phyloP scores from a whole-genome alignment of 2,329 filamentous ascomycete genomes.

The Cladosporium cucumerinum region DNA sequence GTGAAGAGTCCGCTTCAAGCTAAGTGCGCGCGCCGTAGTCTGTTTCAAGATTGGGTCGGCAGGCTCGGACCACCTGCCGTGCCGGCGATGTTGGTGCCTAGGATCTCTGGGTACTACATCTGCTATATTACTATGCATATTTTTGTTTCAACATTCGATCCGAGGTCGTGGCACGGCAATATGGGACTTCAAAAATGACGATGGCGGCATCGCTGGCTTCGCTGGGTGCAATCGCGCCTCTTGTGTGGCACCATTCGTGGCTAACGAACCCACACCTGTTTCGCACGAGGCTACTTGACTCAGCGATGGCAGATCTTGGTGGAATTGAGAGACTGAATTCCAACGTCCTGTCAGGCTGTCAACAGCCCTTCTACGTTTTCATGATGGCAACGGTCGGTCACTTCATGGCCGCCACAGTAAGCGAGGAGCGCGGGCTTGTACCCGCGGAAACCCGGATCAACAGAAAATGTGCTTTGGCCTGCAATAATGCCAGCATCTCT shows the following conservation, averaged over 20 bases:
- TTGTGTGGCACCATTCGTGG: background rate
- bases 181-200: background rate
- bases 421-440: background rate
- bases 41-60: constrained; percentile 15
- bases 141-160: constrained; percentile 9
- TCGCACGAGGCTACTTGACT: background rate
- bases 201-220: background rate
- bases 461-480: background rate
- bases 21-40: constrained; percentile 3
- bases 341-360: background rate
- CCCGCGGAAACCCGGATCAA: background rate
- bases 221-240: background rate
- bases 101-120: background rate
- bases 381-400: background rate
- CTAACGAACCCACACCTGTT: background rate
- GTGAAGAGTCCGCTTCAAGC: constrained; percentile 8
- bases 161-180: constrained; percentile 10
- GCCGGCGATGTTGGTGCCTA: background rate
- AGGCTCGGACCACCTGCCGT: constrained; percentile 13
- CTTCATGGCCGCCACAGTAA: background rate
- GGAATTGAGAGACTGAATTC: background rate
- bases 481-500: background rate
- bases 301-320: background rate
- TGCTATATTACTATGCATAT: constrained; percentile 9
- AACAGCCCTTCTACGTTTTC: background rate